Percentiles rank a stretch among this genome's conserved stretches.
Evolutionary conservation across 148 eudicot species (phyloP).

Genomic region (Rheum nobile): DNA sequence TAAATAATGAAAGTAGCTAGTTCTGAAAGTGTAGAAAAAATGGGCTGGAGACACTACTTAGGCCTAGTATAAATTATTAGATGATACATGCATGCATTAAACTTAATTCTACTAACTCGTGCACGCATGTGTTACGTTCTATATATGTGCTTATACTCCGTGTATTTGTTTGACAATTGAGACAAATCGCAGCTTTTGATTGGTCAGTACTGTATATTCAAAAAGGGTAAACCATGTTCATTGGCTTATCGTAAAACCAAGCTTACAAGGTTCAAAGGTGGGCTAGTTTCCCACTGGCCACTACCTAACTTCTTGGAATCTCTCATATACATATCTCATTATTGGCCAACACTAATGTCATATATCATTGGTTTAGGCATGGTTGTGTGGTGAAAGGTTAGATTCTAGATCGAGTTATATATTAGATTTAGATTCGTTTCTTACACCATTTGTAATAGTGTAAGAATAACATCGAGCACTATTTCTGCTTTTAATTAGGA

Average conservation of each 20-base stretch:
- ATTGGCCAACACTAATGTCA: not conserved
- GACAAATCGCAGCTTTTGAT: not conserved
- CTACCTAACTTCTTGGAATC: not conserved
- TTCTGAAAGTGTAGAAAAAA: too few relatives aligned
- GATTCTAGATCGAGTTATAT: not conserved
- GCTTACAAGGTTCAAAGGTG: too few relatives aligned
- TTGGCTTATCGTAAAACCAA: not conserved
- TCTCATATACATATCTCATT: not conserved
- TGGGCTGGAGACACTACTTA: too few relatives aligned
- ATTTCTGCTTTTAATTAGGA: too few relatives aligned
- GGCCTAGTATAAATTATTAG: too few relatives aligned
- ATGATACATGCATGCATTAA: not conserved
- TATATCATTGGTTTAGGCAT: not conserved
- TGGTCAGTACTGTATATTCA: not conserved
- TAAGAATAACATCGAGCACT: too few relatives aligned
- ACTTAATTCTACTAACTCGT: not conserved
- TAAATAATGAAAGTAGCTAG: too few relatives aligned
- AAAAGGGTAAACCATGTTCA: not conserved
- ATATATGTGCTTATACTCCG: not conserved
- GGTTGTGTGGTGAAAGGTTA: not conserved
- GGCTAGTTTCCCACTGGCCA: too few relatives aligned
- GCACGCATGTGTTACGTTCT: not conserved
- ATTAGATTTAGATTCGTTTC: not conserved
- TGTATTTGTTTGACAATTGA: not conserved
- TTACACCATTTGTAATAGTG: not conserved